These are phyloP conservation scores for Aureobasidium sp. DNA, from an alignment of 2,329 filamentous ascomycete species.

Conservation along the genomic window DNA sequence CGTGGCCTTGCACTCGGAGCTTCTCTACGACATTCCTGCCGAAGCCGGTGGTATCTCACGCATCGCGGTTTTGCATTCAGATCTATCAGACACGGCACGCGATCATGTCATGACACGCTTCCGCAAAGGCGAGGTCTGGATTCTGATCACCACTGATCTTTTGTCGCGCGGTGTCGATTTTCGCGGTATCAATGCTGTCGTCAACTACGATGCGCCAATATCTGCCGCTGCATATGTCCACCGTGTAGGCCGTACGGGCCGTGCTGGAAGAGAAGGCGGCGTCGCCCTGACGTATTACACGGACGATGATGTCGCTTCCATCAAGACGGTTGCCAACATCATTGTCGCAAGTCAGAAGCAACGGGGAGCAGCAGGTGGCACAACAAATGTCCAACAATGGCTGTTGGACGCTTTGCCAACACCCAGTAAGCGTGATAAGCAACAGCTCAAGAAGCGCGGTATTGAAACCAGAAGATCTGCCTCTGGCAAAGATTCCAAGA, in stretches of 20 bases:
- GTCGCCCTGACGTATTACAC: constrained; percentile 93
- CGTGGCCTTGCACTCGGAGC: constrained; percentile 76
- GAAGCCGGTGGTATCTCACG: constrained; percentile 78
- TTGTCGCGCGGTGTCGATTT: constrained; percentile 91
- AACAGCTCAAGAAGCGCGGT: constrained; percentile 73
- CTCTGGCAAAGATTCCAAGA: constrained; percentile 35
- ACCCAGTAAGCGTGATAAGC: constrained; percentile 74
- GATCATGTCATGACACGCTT: constrained; percentile 82
- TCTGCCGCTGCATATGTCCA: constrained; percentile 87
- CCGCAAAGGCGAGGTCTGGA: constrained; percentile 87
- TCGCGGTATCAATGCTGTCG: constrained; percentile 86
- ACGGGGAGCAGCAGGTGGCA: constrained; percentile 42
- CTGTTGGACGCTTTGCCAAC: constrained; percentile 79
- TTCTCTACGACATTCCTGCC: constrained; percentile 88
- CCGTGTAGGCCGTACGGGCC: constrained; percentile 81
- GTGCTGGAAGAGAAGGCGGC: constrained; percentile 79
- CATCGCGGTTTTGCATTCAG: constrained; percentile 84
- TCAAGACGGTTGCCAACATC: constrained; percentile 89
- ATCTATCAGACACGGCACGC: constrained; percentile 68
- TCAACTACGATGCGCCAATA: constrained; percentile 96
- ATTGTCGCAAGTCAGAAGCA: constrained; percentile 77
- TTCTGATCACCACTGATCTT: constrained; percentile 91
- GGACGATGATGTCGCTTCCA: constrained; percentile 82
- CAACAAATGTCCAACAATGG: constrained; percentile 67
- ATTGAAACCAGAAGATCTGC: constrained; percentile 61